phyloP scores from a whole-genome alignment of 768 basidiomycete species.

The Cytidiella melzeri region DNA sequence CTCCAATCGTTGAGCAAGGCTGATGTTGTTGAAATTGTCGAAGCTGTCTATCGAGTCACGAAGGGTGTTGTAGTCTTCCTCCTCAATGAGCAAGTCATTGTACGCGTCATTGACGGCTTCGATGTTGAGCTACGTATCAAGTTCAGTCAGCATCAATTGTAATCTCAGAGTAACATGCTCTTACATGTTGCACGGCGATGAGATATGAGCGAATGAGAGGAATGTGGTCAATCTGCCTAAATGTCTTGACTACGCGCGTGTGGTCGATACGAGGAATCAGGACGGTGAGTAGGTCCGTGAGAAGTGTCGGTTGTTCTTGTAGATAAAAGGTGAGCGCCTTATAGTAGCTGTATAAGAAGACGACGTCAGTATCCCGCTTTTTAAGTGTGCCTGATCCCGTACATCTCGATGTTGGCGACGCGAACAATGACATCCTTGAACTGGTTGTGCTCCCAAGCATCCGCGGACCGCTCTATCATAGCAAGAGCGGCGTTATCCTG shows the following conservation, averaged over 20 bases:
- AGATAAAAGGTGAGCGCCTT: slow-evolving; percentile 93
- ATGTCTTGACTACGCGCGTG: slow-evolving; percentile 90
- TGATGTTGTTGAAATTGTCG: slow-evolving; percentile 94
- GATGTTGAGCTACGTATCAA: slow-evolving; percentile 80
- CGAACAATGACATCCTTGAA: slow-evolving; percentile 98
- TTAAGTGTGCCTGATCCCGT: slow-evolving; percentile 19
- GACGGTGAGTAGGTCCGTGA: slow-evolving; percentile 90
- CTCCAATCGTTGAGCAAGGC: slow-evolving; percentile 80
- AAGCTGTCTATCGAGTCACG: slow-evolving; percentile 98
- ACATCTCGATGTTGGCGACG: slow-evolving; percentile 97
- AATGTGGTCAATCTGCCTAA: slow-evolving; percentile 92
- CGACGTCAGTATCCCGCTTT: slow-evolving; percentile 2
- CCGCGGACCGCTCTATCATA: slow-evolving; percentile 98
- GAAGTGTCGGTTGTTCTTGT: slow-evolving; percentile 85
- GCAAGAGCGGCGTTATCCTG: slow-evolving; percentile 95
- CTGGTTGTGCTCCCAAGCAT: slow-evolving; percentile 99
- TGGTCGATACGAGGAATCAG: slow-evolving; percentile 95
- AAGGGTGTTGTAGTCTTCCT: slow-evolving; percentile 97
- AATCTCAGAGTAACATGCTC: slow-evolving; percentile 21
- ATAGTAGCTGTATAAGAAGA: slow-evolving; percentile 63
- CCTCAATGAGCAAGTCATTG: slow-evolving; percentile 96
- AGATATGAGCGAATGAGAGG: slow-evolving; percentile 95
- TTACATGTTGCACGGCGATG: slow-evolving; percentile 90
- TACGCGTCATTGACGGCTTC: slow-evolving; percentile 98
- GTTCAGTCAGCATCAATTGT: too few species aligned